Percentiles rank a stretch among this genome's conserved stretches.
phyloP scores from a whole-genome alignment of 768 basidiomycete species.

The Pleurotus platypus region DNA sequence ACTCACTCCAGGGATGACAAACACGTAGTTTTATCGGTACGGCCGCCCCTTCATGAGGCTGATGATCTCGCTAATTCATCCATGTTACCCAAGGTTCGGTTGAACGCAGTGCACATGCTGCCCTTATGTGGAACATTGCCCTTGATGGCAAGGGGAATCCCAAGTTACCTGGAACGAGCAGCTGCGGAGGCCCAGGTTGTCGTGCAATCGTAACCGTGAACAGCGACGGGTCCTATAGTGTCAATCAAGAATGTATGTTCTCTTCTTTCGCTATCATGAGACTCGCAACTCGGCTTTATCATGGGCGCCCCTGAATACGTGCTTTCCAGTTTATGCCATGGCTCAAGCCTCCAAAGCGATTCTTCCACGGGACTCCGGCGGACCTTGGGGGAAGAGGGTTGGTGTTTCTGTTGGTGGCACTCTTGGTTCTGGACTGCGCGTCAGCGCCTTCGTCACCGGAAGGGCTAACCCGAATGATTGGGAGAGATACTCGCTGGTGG shows the following conservation, averaged over 20 bases:
- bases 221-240: constrained; percentile 53
- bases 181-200: constrained; percentile 61
- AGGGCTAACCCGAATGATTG: constrained; percentile 52
- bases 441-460: constrained; percentile 61
- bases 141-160: constrained; percentile 62
- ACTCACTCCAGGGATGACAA: no score
- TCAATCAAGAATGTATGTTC: constrained; percentile 70
- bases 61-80: no score
- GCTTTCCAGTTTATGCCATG: constrained; percentile 57
- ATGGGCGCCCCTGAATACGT: neutral
- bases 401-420: constrained; percentile 58
- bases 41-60: no score
- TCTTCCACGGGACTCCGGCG: constrained; percentile 62
- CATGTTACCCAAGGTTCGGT: constrained; percentile 24
- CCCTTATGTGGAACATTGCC: constrained; percentile 76
- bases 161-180: constrained; percentile 57
- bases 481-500: constrained; percentile 67
- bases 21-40: constrained; percentile 18
- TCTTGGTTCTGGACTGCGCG: constrained; percentile 56
- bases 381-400: constrained; percentile 67
- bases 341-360: constrained; percentile 74
- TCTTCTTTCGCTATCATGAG: neutral
- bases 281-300: neutral
- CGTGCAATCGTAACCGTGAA: constrained; percentile 67
- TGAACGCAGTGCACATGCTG: constrained; percentile 37